Base-by-base conservation (phyloP, 2,329 filamentous ascomycete species). In the Penicillium sp. region DNA sequence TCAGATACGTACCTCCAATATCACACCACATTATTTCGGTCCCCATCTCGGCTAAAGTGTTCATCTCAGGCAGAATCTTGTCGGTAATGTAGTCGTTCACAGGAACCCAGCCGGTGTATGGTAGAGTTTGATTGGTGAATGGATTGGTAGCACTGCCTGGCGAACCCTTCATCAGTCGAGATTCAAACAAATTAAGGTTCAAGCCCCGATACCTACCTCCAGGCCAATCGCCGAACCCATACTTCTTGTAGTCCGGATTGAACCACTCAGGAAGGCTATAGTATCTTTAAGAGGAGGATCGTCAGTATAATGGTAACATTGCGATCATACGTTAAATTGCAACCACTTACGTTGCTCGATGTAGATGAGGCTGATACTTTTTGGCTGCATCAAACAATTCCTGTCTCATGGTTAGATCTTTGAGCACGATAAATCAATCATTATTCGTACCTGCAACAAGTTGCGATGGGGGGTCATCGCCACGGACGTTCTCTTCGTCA, bases 11-110 rank as follows among this genome's bases (percentile, higher is more conserved):
- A 22, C 37, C 37, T 11, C 77, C 77, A 46, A 75, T 75, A 55
- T 79, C 76, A 60, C 76, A 79, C 77, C 77, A 80, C 71, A 80
- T 74, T 18, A 80, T 75, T 40, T 79, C 77, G 0, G 74, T 77
- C 41, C 69, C 72, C 67, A 76, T 74, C 8, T 68, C 58, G 3
- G 77, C 76, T 1, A 80, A 66, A 1, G 71, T 74, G 18, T 74
- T 65, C 76, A 80, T 79, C 57, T 79, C 70, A 0, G 76, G 77
- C 0, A 78, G 51, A 40, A 78, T 73, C 7, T 77, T 63, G 51
- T 79, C 75, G 1, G 62, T 40, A 23, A 79, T 65, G 53, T 72
- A 80, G 59, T 79, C 74, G 4, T 64, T 46, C 1, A 80, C 65
- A 1, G 70, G 70, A 2, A 80, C 68, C 33, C 72, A 75, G n/a